phyloP scores from a whole-genome alignment of 2,329 filamentous ascomycete species.

The Endoconidiophora laricicola region DNA sequence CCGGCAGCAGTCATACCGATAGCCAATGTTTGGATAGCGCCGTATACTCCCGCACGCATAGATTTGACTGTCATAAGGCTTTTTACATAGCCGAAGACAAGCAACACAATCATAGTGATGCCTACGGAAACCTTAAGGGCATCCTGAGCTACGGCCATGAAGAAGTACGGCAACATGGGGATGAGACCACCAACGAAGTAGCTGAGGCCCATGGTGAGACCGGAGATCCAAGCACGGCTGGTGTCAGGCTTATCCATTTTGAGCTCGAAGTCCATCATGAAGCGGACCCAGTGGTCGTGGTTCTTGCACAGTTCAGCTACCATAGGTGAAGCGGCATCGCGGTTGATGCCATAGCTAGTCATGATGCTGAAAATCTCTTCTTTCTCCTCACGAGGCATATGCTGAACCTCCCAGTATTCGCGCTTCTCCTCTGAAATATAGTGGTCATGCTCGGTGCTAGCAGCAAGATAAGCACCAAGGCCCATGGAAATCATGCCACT shows the following conservation, averaged over 20 bases:
- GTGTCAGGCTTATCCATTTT: slow-evolving; percentile 29
- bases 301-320: slow-evolving; percentile 33
- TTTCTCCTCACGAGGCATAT: slow-evolving; percentile 28
- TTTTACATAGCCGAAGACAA: slow-evolving; percentile 50
- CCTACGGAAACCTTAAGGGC: slow-evolving; percentile 42
- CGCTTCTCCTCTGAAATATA: slow-evolving; percentile 32
- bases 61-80: slow-evolving; percentile 31
- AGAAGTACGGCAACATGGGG: slow-evolving; percentile 55
- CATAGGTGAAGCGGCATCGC: slow-evolving; percentile 26
- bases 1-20: slow-evolving; percentile 50
- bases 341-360: slow-evolving; percentile 31
- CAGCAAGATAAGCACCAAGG: slow-evolving; percentile 55
- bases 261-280: slow-evolving; percentile 44
- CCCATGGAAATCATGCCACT: slow-evolving; percentile 66
- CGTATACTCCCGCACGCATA: slow-evolving; percentile 33
- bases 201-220: slow-evolving; percentile 47
- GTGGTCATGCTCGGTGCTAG: slow-evolving; percentile 36
- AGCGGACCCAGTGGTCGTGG: slow-evolving; percentile 33
- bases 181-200: slow-evolving; percentile 57
- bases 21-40: slow-evolving; percentile 46
- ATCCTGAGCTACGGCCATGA: slow-evolving; percentile 28
- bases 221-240: slow-evolving; percentile 35
- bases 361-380: slow-evolving; percentile 34
- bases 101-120: slow-evolving; percentile 43
- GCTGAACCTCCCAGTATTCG: slow-evolving; percentile 27